Percentiles rank a stretch among this genome's conserved stretches.
phyloP scores from a whole-genome alignment of 176 grass and related monocot genomes.

The Juncus effusus region DNA sequence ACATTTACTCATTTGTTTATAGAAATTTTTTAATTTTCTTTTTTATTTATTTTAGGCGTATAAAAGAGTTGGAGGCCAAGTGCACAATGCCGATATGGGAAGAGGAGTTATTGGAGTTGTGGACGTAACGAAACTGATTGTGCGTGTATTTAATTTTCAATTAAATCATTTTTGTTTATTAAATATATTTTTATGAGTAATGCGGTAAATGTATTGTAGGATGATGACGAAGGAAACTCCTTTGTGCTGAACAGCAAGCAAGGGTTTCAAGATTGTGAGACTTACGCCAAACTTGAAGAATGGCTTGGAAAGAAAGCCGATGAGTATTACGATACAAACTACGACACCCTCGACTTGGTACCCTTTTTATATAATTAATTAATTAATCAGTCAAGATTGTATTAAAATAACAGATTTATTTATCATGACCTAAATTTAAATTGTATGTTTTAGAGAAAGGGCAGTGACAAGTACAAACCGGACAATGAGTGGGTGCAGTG shows the following conservation, averaged over 20 bases:
- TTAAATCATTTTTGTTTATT: conserved; percentile 7
- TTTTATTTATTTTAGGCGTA: conserved; percentile 58
- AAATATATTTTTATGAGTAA: conserved; percentile 15
- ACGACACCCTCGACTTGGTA: conserved; percentile 69
- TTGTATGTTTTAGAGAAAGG: conserved; percentile 47
- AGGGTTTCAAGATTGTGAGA: conserved; percentile 88
- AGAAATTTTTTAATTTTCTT: conserved; percentile 15
- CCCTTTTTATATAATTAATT: conserved; percentile 25
- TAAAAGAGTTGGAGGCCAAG: conserved; percentile 72
- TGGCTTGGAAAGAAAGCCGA: conserved; percentile 58
- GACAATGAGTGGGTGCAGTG: conserved; percentile 93
- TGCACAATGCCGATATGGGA: conserved; percentile 53
- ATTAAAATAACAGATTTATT: conserved; percentile 6
- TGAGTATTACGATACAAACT: conserved; percentile 67
- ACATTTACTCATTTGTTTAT: conserved; percentile 8
- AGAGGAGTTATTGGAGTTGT: conserved; percentile 77
- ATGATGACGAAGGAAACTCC: conserved; percentile 62
- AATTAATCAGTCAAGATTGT: conserved; percentile 21
- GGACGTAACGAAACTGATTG: conserved; percentile 68
- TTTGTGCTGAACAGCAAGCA: conserved; percentile 88
- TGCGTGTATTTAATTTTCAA: conserved; percentile 27
- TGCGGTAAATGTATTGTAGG: conserved; percentile 39
- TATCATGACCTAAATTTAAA: conserved; percentile 10
- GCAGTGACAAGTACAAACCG: conserved; percentile 36
- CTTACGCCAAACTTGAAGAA: conserved; percentile 72